Conservation (phyloP, 257 asterid genomes). For the Plantago major region DNA sequence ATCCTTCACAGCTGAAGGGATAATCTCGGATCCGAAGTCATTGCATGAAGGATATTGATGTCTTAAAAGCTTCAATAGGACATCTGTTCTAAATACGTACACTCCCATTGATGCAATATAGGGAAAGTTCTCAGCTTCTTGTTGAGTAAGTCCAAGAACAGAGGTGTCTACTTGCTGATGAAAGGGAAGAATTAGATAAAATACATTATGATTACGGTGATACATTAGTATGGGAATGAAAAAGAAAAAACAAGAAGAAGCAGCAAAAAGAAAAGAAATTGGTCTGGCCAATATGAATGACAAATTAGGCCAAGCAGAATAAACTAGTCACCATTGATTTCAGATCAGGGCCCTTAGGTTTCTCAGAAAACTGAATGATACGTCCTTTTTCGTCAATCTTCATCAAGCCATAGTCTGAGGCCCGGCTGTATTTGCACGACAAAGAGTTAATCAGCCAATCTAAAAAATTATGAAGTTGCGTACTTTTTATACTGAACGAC, state of each 20-base stretch:
- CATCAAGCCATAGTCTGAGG: slow-evolving; percentile 91
- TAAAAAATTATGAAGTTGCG: background rate
- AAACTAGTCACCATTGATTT: slow-evolving; percentile 57
- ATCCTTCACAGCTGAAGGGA: slow-evolving; percentile 82
- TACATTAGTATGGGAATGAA: background rate
- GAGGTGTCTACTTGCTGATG: slow-evolving; percentile 86
- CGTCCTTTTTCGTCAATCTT: slow-evolving; percentile 71
- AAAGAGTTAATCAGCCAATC: background rate
- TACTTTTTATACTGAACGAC: background rate
- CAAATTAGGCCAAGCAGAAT: background rate
- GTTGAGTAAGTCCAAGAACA: slow-evolving; percentile 63
- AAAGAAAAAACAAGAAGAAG: background rate
- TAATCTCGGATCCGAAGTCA: slow-evolving; percentile 95
- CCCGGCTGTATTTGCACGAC: slow-evolving; percentile 54
- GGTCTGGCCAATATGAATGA: background rate
- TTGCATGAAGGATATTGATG: slow-evolving; percentile 70
- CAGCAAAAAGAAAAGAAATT: background rate
- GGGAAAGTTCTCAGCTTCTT: slow-evolving; percentile 53
- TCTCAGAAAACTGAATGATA: slow-evolving; percentile 74
- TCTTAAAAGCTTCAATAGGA: slow-evolving; percentile 59
- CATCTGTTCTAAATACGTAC: slow-evolving; percentile 76
- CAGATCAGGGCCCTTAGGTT: slow-evolving; percentile 75
- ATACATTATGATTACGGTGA: background rate
- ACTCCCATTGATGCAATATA: slow-evolving; percentile 99
- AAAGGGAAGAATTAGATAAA: slow-evolving; percentile 6